Evolutionary conservation across 2,329 filamentous ascomycete species (phyloP).

Genomic region (Sclerotinia glacialis): DNA sequence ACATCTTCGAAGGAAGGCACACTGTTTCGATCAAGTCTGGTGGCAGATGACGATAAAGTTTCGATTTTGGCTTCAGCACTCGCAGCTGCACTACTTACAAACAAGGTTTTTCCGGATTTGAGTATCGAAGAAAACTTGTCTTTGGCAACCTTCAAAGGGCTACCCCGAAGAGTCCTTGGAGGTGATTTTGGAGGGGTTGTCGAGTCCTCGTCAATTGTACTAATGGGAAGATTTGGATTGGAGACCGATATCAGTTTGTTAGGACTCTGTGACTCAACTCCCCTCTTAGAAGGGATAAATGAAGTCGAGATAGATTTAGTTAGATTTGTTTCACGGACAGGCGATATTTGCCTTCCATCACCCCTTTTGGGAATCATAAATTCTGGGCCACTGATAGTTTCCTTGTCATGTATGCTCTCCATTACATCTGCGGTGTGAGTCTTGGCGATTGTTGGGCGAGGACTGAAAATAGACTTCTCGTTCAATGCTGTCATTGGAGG

Average conservation of each 20-base stretch:
- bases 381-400: constrained; percentile 48
- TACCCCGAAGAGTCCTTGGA: constrained; percentile 60
- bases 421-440: constrained; percentile 61
- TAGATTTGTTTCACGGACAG: constrained; percentile 44
- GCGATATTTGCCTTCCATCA: constrained; percentile 37
- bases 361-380: constrained; percentile 46
- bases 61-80: constrained; percentile 61
- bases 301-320: constrained; percentile 64
- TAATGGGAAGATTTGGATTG: constrained; percentile 54
- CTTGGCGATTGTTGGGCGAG: constrained; percentile 56
- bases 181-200: constrained; percentile 50
- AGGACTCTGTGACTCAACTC: constrained; percentile 37
- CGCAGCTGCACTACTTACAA: constrained; percentile 70
- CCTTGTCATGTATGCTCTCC: constrained; percentile 53
- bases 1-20: constrained; percentile 48
- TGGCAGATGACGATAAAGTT: constrained; percentile 53
- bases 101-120: constrained; percentile 80
- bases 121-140: constrained; percentile 88
- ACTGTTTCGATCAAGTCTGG: constrained; percentile 46
- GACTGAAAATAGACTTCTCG: constrained; percentile 42
- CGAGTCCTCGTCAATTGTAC: constrained; percentile 42
- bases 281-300: constrained; percentile 47
- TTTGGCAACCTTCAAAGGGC: constrained; percentile 86
- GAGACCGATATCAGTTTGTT: constrained; percentile 63
- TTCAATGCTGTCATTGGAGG: constrained; percentile 43